Base-by-base conservation (phyloP, 768 basidiomycete genomes). In the Amylocystis lapponica region DNA sequence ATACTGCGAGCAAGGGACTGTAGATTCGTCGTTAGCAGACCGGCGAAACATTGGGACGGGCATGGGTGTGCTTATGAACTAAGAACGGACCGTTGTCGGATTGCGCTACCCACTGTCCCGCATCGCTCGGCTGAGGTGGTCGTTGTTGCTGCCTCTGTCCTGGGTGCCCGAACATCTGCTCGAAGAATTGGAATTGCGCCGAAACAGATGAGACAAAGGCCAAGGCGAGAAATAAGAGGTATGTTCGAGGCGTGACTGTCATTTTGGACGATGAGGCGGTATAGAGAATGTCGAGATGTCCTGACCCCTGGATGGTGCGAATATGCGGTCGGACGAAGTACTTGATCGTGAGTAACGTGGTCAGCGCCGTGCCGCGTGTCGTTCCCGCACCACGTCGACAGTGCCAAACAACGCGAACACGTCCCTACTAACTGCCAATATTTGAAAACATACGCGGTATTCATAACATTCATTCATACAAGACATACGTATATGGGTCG, bases 121-220 rank as follows among this genome's bases (percentile, higher is more conserved):
- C 49, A 14, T 50, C 47, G 12, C 50, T 73, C 14, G 73, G 66
- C 21, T 72, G 74, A 32, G 70, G 60, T 19, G 73, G 70, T 34
- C 72, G 71, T 43, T 69, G 71, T 39, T 74, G 76, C 30, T 81
- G 79, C 16, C 76, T 73, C 20, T 81, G 77, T 11, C 82, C 64
- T 29, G 76, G 75, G 19, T 75, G 69, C 31, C 78, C 76, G 54
- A 86, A 89, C 76, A 88, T 81, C 31, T 82, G 78, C 48, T 83
- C 79, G 55, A 90, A 90, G 62, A 87, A 85, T 35, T 78, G 71
- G 60, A 88, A 89, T 54, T 89, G 85, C n/a, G 79, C 82, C 13
- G 66, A 64, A 25, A 61, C 74, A 33, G 68, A 35, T 19, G 67
- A 16, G 43, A 40, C 20, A 27, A 34, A 21, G 43, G 45, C 20